These are phyloP conservation scores for Lepidium aucheri DNA, from an alignment of 345 rosid genomes.

Conservation along the genomic window DNA sequence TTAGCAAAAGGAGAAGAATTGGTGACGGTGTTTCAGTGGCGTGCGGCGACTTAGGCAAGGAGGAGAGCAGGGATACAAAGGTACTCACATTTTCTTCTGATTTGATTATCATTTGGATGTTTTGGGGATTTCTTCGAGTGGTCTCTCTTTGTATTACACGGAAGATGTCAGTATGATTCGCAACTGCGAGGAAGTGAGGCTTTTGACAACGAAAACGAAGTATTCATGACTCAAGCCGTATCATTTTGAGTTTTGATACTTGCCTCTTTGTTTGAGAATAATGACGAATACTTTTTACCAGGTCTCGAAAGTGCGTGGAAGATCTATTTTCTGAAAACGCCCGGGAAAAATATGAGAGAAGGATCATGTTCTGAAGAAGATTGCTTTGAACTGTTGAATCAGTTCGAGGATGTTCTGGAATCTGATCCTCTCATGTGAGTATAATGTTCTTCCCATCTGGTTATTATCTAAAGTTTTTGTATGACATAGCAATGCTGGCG, in stretches of 20 bases:
- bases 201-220: too few relatives aligned
- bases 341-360: constrained; percentile 26
- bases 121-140: not conserved
- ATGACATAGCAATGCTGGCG: not conserved
- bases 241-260: too few relatives aligned
- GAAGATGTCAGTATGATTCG: too few relatives aligned
- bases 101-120: not conserved
- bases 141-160: not conserved
- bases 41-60: not conserved
- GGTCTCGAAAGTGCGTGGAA: not conserved
- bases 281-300: not conserved
- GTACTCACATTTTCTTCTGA: not conserved
- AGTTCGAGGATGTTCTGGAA: constrained; percentile 53
- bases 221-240: too few relatives aligned
- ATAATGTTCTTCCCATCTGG: not conserved
- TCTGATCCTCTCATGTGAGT: constrained; percentile 77
- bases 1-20: too few relatives aligned
- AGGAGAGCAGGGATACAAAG: not conserved
- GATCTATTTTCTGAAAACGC: not conserved
- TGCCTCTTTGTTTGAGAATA: not conserved
- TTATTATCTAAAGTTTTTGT: not conserved
- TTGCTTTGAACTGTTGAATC: constrained; percentile 33
- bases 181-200: too few relatives aligned
- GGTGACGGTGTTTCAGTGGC: too few relatives aligned
- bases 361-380: constrained; percentile 15